Percentiles rank a stretch among this genome's conserved stretches.
Conservation (phyloP, 169 alveolate species). For the Ichthyophthirius multifiliis region DNA sequence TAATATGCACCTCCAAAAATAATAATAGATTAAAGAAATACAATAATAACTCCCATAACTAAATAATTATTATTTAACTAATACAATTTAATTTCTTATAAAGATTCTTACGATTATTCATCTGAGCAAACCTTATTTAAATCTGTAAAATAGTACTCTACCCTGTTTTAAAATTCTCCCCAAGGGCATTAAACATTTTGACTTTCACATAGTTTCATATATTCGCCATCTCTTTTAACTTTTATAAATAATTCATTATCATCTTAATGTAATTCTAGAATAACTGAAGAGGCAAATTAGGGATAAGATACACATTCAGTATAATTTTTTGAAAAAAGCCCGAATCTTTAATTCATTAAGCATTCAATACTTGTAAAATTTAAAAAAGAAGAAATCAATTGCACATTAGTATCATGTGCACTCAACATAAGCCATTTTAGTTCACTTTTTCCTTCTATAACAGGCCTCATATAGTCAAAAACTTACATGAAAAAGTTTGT, state of each 20-base stretch:
- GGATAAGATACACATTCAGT: not conserved
- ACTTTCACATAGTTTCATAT: not conserved
- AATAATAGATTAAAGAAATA: too few species aligned
- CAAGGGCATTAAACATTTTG: too few species aligned
- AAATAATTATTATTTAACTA: too few species aligned
- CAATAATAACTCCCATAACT: too few species aligned
- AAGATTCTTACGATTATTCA: too few species aligned
- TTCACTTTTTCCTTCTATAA: not conserved
- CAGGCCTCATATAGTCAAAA: not conserved
- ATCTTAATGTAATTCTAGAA: not conserved
- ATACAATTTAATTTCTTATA: too few species aligned
- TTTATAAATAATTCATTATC: not conserved
- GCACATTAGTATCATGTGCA: slow-evolving; percentile 1
- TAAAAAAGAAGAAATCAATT: not conserved
- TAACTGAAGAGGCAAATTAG: not conserved
- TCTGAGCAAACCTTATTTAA: too few species aligned
- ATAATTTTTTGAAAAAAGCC: not conserved
- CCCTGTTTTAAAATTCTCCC: too few species aligned
- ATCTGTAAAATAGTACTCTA: too few species aligned
- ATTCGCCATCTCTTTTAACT: slow-evolving; percentile 1
- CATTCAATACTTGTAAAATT: not conserved
- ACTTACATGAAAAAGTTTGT: not conserved
- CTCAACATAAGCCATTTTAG: slow-evolving; percentile 9
- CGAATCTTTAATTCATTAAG: not conserved
- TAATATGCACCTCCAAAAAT: too few species aligned